Percentiles rank a stretch among this genome's conserved stretches.
Conservation (phyloP, 257 asterid genomes). For the Nicotiana obtusifolia region DNA sequence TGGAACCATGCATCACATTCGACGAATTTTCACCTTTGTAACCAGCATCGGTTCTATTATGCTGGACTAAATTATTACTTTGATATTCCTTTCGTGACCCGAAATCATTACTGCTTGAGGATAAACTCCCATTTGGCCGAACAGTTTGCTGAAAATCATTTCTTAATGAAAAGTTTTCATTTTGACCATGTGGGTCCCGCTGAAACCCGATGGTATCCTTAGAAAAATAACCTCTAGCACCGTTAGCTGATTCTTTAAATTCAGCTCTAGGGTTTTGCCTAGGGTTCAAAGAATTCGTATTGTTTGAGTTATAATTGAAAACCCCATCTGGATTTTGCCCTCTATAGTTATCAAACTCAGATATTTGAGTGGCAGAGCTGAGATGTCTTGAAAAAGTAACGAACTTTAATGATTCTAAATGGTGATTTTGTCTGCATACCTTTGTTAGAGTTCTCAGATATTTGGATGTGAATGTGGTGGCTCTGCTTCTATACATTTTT, state of each 20-base stretch:
- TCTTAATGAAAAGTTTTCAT: background rate
- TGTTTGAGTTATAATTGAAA: constrained; percentile 11
- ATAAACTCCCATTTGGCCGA: constrained; percentile 3
- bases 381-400: constrained; percentile 26
- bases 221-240: background rate
- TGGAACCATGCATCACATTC: background rate
- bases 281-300: background rate
- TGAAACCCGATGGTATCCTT: background rate
- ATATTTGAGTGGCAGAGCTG: constrained; percentile 44
- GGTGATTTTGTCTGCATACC: constrained; percentile 34
- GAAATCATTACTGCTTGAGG: background rate
- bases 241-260: constrained; percentile 12
- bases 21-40: constrained; percentile 8
- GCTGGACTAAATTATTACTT: background rate
- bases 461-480: constrained; percentile 25
- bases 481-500: constrained; percentile 48
- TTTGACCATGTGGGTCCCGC: constrained; percentile 6
- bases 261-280: constrained; percentile 8
- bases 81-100: constrained; percentile 9
- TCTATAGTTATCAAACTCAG: constrained; percentile 24
- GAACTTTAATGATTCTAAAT: constrained; percentile 8
- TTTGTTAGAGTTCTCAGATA: constrained; percentile 29
- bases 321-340: constrained; percentile 31
- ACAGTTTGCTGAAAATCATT: constrained; percentile 6
- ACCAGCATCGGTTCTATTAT: constrained; percentile 8